Evolutionary conservation across 768 basidiomycete species (phyloP).

Genomic region (Psilocybe cyanescens): DNA sequence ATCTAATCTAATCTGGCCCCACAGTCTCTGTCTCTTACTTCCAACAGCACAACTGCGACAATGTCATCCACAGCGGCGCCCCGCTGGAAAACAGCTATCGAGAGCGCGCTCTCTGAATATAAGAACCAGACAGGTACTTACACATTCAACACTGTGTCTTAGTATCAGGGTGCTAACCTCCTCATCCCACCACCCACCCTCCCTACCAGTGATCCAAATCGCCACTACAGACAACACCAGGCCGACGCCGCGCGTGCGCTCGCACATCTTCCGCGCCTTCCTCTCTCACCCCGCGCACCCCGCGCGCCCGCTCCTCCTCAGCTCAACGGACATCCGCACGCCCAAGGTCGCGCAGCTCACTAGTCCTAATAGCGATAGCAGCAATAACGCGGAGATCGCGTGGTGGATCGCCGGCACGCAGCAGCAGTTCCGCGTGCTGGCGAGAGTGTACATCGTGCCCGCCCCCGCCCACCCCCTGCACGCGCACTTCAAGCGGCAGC

Average conservation of each 20-base stretch:
- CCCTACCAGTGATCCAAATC: slow-evolving; percentile 59
- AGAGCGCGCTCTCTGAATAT: slow-evolving; percentile 42
- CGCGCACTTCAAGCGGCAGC: slow-evolving; percentile 33
- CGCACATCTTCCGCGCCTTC: slow-evolving; percentile 64
- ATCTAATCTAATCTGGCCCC: no score
- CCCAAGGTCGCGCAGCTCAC: slow-evolving; percentile 50
- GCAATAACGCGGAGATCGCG: slow-evolving; percentile 56
- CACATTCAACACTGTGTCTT: no score
- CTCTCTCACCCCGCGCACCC: slow-evolving; percentile 46
- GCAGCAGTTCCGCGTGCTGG: slow-evolving; percentile 78
- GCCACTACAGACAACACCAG: slow-evolving; percentile 53
- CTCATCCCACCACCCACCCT: no score
- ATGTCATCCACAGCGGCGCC: slow-evolving; percentile 24
- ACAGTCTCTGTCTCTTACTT: no score
- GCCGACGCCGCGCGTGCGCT: slow-evolving; percentile 61
- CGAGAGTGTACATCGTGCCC: slow-evolving; percentile 59
- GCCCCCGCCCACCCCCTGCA: slow-evolving; percentile 41
- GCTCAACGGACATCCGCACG: slow-evolving; percentile 73
- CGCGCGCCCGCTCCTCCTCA: slow-evolving; percentile 61
- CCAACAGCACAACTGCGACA: no score
- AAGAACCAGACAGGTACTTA: slow-evolving; percentile 41
- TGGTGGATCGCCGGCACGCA: slow-evolving; percentile 75
- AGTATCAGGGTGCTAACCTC: no score
- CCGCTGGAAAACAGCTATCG: slow-evolving; percentile 53
- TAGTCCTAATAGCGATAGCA: slow-evolving; percentile 50